phyloP scores from a whole-genome alignment of 31 red algal genomes.

The Porphyra umbilicalis region DNA sequence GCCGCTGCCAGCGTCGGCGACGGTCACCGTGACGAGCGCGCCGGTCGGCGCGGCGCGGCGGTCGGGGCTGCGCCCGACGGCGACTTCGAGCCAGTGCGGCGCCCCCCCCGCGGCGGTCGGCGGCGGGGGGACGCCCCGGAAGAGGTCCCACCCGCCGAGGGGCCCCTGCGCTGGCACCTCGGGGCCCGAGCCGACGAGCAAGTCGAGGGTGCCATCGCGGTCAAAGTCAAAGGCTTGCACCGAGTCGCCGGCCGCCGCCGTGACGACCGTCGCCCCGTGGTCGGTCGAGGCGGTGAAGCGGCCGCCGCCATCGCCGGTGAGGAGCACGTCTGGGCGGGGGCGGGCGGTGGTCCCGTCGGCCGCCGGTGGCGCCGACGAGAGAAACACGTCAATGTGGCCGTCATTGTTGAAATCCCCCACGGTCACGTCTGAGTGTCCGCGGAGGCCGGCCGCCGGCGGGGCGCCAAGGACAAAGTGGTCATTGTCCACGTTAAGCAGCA shows the following conservation, averaged over 20 bases:
- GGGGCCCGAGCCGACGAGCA: not conserved
- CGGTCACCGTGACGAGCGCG: not conserved
- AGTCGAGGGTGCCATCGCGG: not conserved
- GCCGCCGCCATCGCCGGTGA: not conserved
- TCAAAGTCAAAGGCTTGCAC: not conserved
- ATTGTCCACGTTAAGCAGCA: conserved; percentile 14
- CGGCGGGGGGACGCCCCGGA: not conserved
- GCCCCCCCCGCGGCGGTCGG: not conserved
- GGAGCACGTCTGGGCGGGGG: not conserved
- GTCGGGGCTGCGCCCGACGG: not conserved
- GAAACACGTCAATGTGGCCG: conserved; percentile 26
- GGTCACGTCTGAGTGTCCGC: conserved; percentile 20
- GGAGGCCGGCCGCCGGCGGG: not conserved
- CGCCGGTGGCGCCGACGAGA: not conserved
- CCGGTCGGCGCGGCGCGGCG: not conserved
- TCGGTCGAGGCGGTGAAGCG: not conserved
- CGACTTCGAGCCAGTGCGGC: not conserved
- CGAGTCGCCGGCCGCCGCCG: not conserved
- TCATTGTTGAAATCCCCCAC: conserved; percentile 60
- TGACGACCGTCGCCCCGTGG: not conserved
- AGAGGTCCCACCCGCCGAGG: not conserved
- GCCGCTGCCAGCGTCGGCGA: not conserved
- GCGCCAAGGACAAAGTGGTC: conserved; percentile 1
- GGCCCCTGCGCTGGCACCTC: not conserved
- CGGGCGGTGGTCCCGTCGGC: not conserved